Evolutionary conservation across 371 early-diverging fungal genomes (phyloP).

Genomic region (Mortierella sp.): DNA sequence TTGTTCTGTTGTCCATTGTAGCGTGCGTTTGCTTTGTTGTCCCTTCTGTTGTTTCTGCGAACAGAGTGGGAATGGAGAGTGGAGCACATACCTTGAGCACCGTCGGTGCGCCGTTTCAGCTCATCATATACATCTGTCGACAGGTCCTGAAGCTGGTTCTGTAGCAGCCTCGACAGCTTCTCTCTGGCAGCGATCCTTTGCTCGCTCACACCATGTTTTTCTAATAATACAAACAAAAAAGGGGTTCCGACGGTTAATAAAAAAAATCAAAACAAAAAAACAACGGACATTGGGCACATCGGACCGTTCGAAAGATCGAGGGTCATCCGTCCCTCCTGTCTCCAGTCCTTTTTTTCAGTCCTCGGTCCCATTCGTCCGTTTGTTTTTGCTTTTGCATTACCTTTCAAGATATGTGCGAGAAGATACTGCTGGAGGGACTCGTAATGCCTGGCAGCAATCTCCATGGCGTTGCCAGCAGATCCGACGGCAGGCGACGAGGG

Average conservation of each 20-base stretch:
- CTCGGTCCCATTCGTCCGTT: not conserved
- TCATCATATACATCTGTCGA: constrained; percentile 98
- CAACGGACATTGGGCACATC: constrained; percentile 1
- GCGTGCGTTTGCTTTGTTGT: not conserved
- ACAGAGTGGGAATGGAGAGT: not conserved
- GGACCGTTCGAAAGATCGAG: not conserved
- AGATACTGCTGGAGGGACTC: constrained; percentile 58
- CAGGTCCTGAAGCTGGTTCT: constrained; percentile 93
- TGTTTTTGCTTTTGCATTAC: constrained; percentile 18
- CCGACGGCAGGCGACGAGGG: constrained; percentile 35
- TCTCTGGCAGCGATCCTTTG: constrained; percentile 82
- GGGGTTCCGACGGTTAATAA: not conserved
- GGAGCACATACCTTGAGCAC: constrained; percentile 67
- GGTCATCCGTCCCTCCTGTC: not conserved
- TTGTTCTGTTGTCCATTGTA: not conserved
- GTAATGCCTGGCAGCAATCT: constrained; percentile 56
- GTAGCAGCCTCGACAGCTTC: constrained; percentile 85
- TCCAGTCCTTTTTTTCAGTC: not conserved
- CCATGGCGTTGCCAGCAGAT: constrained; percentile 52
- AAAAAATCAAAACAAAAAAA: constrained; percentile 5
- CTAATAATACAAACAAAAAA: constrained; percentile 27
- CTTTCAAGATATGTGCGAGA: constrained; percentile 57
- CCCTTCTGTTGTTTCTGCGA: no score
- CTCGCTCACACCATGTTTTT: constrained; percentile 63
- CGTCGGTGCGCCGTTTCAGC: constrained; percentile 77